Base-by-base conservation (phyloP, 306 rosid genomes). In the Abrus precatorius region DNA sequence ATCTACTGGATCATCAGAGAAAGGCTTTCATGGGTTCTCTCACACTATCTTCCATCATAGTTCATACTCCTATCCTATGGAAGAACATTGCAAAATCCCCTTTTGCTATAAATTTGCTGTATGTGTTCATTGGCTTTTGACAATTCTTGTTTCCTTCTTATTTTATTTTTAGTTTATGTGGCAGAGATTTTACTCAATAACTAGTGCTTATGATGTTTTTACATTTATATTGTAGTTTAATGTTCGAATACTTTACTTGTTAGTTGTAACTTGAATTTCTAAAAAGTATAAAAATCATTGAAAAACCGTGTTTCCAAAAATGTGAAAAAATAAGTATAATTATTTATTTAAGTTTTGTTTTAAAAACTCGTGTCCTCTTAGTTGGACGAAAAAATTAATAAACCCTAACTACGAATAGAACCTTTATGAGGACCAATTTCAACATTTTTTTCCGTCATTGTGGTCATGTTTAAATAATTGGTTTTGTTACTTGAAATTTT, bases 21-120 rank as follows among this genome's bases (percentile, higher is more conserved):
- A 79, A 41, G 6, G 0, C 82, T 78, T 73, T 77, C 87, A 32
- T 61, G 27, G 2, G 1, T 74, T 59, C 47, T 59, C 83, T 50
- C 84, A 11, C 5, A 29, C 36, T 80, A 44, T 74, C 45, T 68
- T 78, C 49, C 53, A 4, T 45, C 50, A 8, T 70, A 68, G 14
- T 53, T 11, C n/a, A 5, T 11, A 11, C 20, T 44, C 28, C 11
- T 2, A 36, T 62, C 45, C 54, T 38, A 9, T 20, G 20, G 20
- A 59, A 74, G 13, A 40, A 9, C 10, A 52, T 2, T 72, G 28
- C 4, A 49, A 5, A 10, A 7, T 0, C 6, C 10, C 28, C 20
- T 63, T 36, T 9, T 64, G 5, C 74, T 38, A 14, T 49, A 13
- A 59, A 9, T 63, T 64, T 34, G 0, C 0, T 63, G 56, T 53